Percentiles rank a stretch among this genome's conserved stretches.
These are phyloP conservation scores for Beta lomatogona DNA, from an alignment of 179 eudicot genomes.

Conservation along the genomic window DNA sequence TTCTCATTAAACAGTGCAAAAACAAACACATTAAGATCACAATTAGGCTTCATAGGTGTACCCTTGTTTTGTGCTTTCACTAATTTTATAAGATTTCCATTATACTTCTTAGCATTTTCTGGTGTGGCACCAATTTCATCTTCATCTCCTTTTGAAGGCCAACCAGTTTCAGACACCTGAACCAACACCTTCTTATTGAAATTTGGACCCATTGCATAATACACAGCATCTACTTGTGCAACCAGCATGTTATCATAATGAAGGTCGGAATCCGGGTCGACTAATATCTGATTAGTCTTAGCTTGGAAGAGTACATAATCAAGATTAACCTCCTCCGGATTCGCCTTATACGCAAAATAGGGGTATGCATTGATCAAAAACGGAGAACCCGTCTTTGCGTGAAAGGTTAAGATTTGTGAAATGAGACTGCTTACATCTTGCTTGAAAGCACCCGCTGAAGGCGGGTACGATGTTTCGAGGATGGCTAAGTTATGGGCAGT, in stretches of 20 bases:
- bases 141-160: conserved; percentile 91
- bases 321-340: conserved; percentile 57
- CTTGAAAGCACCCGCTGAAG: conserved; percentile 64
- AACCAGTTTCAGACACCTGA: conserved; percentile 85
- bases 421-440: conserved; percentile 44
- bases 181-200: conserved; percentile 53
- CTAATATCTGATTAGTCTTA: conserved; percentile 35
- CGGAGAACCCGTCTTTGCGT: conserved; percentile 59
- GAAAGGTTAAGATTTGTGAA: conserved; percentile 55
- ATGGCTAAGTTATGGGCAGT: conserved; percentile 68
- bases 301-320: conserved; percentile 71
- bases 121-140: conserved; percentile 75
- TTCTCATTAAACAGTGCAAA: conserved; percentile 90
- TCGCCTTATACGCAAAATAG: conserved; percentile 71
- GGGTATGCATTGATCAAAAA: conserved; percentile 87
- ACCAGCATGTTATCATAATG: conserved; percentile 79
- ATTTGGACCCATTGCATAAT: conserved; percentile 51
- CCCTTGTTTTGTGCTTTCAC: conserved; percentile 55
- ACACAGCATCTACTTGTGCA: conserved; percentile 88
- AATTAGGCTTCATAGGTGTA: conserved; percentile 66
- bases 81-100: conserved; percentile 64
- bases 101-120: conserved; percentile 78
- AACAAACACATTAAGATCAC: conserved; percentile 56
- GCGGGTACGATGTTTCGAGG: conserved; percentile 70
- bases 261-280: conserved; percentile 53